Evolutionary conservation across 768 basidiomycete genomes (phyloP).

Genomic region (Sarcodon sp.): DNA sequence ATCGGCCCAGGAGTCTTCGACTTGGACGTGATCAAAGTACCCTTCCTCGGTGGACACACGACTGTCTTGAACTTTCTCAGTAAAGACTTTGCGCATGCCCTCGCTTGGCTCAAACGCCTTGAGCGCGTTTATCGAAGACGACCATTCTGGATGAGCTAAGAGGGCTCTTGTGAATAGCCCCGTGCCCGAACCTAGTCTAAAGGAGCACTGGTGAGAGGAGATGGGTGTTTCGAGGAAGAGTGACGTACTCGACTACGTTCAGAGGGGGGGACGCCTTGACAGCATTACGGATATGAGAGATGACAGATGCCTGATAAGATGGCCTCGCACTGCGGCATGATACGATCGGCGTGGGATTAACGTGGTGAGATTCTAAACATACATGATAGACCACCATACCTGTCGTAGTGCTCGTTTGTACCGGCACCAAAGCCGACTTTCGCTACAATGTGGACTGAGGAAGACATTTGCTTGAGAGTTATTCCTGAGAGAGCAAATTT

Average conservation of each 20-base stretch:
- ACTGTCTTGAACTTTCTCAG: constrained; percentile 37
- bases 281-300: constrained; percentile 45
- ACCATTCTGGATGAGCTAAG: constrained; percentile 47
- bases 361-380: constrained; percentile 34
- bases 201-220: constrained; percentile 6
- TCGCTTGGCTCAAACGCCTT: constrained; percentile 73
- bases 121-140: constrained; percentile 34
- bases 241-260: constrained; percentile 59
- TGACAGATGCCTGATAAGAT: constrained; percentile 56
- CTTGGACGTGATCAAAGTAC: constrained; percentile 52
- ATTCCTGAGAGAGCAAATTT: no score
- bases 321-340: constrained; percentile 51
- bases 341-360: neutral
- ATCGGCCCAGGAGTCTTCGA: constrained; percentile 62
- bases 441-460: constrained; percentile 52
- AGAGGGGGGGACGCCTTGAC: constrained; percentile 26
- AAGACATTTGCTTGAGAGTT: constrained; percentile 13
- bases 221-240: neutral
- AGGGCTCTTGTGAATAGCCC: constrained; percentile 84
- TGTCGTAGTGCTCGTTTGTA: constrained; percentile 76
- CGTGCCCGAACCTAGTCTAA: constrained; percentile 73
- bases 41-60: constrained; percentile 47
- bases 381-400: constrained; percentile 30
- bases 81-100: constrained; percentile 75
- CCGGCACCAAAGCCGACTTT: constrained; percentile 62